Evolutionary conservation across 306 rosid genomes (phyloP).

Genomic region (Dryas drummondii): DNA sequence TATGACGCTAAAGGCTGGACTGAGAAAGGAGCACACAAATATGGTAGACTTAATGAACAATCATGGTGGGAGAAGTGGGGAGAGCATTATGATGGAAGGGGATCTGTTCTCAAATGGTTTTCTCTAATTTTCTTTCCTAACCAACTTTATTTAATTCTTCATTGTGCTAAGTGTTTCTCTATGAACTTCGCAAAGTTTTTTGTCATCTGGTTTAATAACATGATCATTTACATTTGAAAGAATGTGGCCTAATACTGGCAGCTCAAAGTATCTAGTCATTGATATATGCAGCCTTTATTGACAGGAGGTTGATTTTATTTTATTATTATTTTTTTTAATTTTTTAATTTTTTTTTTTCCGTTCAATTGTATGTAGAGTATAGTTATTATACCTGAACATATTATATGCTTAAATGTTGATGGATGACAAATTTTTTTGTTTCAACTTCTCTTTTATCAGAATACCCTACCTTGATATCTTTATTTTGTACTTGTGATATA

Average conservation of each 20-base stretch:
- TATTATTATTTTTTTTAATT: no score
- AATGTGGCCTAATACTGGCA: not conserved
- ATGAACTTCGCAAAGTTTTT: not conserved
- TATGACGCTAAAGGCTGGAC: slow-evolving; percentile 98
- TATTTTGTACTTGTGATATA: not conserved
- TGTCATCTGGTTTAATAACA: not conserved
- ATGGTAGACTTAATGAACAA: slow-evolving; percentile 93
- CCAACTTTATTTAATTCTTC: slow-evolving; percentile 10
- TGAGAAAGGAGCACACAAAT: slow-evolving; percentile 95
- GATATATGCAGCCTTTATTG: not conserved
- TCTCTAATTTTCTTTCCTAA: slow-evolving; percentile 25
- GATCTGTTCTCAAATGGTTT: slow-evolving; percentile 97
- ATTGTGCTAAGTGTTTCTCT: slow-evolving; percentile 3
- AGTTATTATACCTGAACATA: not conserved
- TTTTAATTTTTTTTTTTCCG: no score
- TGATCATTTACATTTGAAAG: slow-evolving; percentile 1
- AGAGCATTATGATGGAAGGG: slow-evolving; percentile 95
- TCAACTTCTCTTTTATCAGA: not conserved
- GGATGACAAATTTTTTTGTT: no score
- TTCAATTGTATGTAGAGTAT: not conserved
- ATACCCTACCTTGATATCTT: no score
- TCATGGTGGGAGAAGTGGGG: slow-evolving; percentile 99
- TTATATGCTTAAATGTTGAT: not conserved
- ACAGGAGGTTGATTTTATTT: no score
- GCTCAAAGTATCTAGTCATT: not conserved